These are phyloP conservation scores for Penicillium fimorum DNA, from an alignment of 495 filamentous ascomycete species.

Conservation along the genomic window DNA sequence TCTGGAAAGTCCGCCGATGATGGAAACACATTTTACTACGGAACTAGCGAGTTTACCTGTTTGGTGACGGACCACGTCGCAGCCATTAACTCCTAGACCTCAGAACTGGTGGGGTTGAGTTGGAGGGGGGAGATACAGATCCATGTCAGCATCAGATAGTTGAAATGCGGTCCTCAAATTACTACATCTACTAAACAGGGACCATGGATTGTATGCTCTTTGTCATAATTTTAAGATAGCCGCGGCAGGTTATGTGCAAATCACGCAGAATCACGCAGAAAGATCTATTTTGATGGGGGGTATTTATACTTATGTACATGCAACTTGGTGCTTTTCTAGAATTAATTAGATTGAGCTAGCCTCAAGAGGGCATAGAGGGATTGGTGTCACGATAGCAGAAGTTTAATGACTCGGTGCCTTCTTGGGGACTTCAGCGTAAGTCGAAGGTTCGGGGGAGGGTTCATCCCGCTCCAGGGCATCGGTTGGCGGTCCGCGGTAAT, in stretches of 20 bases:
- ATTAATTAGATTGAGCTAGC: not conserved
- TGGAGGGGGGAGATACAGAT: not conserved
- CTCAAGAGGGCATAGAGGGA: not conserved
- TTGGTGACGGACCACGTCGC: slow-evolving; percentile 59
- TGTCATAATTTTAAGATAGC: not conserved
- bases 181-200: not conserved
- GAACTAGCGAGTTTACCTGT: slow-evolving; percentile 50
- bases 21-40: slow-evolving; percentile 61
- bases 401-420: slow-evolving; percentile 5
- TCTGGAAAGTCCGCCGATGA: slow-evolving; percentile 59
- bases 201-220: not conserved
- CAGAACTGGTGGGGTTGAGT: not conserved
- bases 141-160: not conserved
- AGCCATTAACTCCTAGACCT: slow-evolving; percentile 32
- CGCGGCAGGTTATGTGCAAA: not conserved
- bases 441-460: slow-evolving; percentile 11
- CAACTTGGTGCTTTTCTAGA: slow-evolving; percentile 1
- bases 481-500: slow-evolving; percentile 32
- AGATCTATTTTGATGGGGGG: not conserved
- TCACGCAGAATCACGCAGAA: not conserved
- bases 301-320: slow-evolving; percentile 20
- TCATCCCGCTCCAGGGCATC: slow-evolving; percentile 24
- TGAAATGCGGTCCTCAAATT: not conserved
- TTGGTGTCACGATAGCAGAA: not conserved
- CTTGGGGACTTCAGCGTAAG: slow-evolving; percentile 14